Evolutionary conservation across 2,329 filamentous ascomycete species (phyloP).

Genomic region (Colletotrichum chlorophyti): DNA sequence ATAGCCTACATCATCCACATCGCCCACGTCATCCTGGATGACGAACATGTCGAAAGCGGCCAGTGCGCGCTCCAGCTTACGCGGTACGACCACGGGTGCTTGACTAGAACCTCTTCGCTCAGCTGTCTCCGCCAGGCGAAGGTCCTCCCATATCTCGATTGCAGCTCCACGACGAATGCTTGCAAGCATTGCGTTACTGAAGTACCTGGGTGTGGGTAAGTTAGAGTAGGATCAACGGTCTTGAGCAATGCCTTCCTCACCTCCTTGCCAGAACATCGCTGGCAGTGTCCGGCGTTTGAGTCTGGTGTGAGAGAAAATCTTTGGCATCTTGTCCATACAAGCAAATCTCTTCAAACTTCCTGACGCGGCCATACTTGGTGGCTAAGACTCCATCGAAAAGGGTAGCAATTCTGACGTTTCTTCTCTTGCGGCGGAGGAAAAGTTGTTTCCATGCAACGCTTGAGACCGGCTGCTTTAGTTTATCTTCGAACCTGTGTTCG

Average conservation of each 20-base stretch:
- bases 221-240: background rate
- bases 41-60: conserved; percentile 92
- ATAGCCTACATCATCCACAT: conserved; percentile 71
- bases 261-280: conserved; percentile 81
- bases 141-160: conserved; percentile 72
- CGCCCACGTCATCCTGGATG: conserved; percentile 73
- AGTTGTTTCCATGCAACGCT: conserved; percentile 77
- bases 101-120: background rate
- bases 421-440: conserved; percentile 62
- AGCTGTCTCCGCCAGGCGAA: conserved; percentile 46
- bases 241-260: conserved; percentile 38
- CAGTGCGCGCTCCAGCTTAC: conserved; percentile 72
- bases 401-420: conserved; percentile 57
- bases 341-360: conserved; percentile 74
- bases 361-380: conserved; percentile 73
- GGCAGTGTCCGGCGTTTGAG: conserved; percentile 60
- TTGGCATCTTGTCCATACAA: conserved; percentile 85
- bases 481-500: conserved; percentile 65
- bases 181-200: conserved; percentile 75
- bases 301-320: conserved; percentile 77
- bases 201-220: conserved; percentile 62
- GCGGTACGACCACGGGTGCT: conserved; percentile 9
- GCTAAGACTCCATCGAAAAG: conserved; percentile 73
- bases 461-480: conserved; percentile 58
- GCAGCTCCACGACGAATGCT: conserved; percentile 83